Conservation (phyloP, 139 green algal species). For the Chlorella sp. region DNA sequence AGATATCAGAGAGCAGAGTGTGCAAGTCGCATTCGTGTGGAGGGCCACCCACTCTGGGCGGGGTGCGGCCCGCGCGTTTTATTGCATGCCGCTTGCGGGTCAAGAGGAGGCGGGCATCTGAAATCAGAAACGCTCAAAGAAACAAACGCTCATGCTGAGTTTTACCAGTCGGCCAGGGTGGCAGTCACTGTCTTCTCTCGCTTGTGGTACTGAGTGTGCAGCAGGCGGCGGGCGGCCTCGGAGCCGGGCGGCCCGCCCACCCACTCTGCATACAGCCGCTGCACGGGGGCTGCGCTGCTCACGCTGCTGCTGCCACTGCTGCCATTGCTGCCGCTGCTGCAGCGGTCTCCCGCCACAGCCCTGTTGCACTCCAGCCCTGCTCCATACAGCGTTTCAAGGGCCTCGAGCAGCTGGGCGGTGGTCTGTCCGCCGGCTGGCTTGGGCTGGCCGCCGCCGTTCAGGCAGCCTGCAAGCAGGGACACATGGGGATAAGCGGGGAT, state of each 20-base stretch:
- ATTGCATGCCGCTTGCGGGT: too few relatives aligned
- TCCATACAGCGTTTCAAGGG: conserved; percentile 65
- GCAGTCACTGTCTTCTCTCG: conserved; percentile 62
- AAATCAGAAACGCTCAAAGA: too few relatives aligned
- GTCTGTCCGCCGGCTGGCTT: conserved; percentile 58
- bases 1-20: too few relatives aligned
- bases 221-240: conserved; percentile 47
- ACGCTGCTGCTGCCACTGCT: not conserved
- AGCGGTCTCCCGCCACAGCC: not conserved
- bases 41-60: too few relatives aligned
- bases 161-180: conserved; percentile 59
- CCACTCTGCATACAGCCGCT: conserved; percentile 59
- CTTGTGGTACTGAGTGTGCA: conserved; percentile 83
- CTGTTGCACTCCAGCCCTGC: too few relatives aligned
- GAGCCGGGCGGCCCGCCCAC: conserved; percentile 39
- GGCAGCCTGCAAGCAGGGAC: conserved; percentile 71
- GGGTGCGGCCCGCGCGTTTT: too few relatives aligned
- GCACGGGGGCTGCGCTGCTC: conserved; percentile 30
- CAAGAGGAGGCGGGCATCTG: too few relatives aligned
- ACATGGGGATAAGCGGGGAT: too few relatives aligned
- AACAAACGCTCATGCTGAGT: too few relatives aligned
- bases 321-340: not conserved
- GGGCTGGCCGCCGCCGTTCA: conserved; percentile 96
- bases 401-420: conserved; percentile 60
- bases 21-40: too few relatives aligned